phyloP scores from a whole-genome alignment of 139 green algal genomes.

The Parachlorella kessleri region DNA sequence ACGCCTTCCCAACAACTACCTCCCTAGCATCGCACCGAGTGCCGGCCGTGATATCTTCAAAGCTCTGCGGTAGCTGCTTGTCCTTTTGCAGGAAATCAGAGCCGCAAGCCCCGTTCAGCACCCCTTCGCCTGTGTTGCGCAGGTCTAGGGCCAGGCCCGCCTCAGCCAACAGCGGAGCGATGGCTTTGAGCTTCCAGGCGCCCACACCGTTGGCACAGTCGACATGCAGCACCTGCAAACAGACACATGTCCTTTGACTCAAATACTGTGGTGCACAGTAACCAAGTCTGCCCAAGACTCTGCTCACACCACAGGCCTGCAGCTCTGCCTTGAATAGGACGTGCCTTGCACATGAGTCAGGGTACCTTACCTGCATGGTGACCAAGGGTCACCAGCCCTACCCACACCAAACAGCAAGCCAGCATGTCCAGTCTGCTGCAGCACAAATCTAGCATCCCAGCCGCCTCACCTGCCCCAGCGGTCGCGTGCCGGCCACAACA shows the following conservation, averaged over 20 bases:
- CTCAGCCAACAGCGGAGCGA: constrained; percentile 44
- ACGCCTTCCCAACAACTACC: too few relatives aligned
- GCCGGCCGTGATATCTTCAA: constrained; percentile 34
- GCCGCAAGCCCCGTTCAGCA: constrained; percentile 87
- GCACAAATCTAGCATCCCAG: not conserved
- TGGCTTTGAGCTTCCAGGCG: constrained; percentile 59
- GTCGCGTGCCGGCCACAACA: constrained; percentile 20
- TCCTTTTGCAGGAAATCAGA: constrained; percentile 98
- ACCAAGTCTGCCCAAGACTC: too few relatives aligned
- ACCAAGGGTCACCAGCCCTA: too few relatives aligned
- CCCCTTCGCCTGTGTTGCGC: constrained; percentile 42
- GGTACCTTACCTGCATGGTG: too few relatives aligned
- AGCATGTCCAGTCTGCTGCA: too few relatives aligned
- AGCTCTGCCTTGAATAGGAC: too few relatives aligned
- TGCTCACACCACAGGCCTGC: too few relatives aligned
- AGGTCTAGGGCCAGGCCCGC: constrained; percentile 55
- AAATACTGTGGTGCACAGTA: too few relatives aligned
- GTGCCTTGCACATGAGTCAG: too few relatives aligned
- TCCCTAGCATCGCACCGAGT: constrained; percentile 22
- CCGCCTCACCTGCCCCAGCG: constrained; percentile 17
- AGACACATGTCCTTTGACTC: too few relatives aligned
- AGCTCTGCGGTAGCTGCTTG: constrained; percentile 50
- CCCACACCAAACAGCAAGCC: too few relatives aligned
- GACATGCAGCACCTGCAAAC: constrained; percentile 61
- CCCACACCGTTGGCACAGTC: constrained; percentile 97